phyloP scores from a whole-genome alignment of 1,284 basidiomycete species.

The Fomitopsis betulina region DNA sequence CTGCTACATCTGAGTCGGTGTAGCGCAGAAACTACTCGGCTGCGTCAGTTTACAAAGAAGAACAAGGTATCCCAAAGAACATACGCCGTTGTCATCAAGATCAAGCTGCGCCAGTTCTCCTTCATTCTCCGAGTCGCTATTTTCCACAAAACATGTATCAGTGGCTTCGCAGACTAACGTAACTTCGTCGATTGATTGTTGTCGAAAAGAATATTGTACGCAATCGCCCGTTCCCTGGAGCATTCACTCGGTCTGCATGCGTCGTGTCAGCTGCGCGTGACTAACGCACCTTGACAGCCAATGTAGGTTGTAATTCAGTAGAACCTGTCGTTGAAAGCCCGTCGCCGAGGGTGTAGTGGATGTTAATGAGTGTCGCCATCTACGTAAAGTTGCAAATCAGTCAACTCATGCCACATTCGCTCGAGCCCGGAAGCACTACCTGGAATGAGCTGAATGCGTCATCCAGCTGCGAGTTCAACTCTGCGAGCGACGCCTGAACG shows the following conservation, averaged over 20 bases:
- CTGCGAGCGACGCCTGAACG: slow-evolving; percentile 33
- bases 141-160: neutral
- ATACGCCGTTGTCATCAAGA: slow-evolving; percentile 31
- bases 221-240: no score
- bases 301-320: no score
- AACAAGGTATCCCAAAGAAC: neutral
- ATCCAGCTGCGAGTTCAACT: slow-evolving; percentile 33
- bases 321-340: neutral
- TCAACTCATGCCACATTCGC: neutral
- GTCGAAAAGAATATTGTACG: no score
- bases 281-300: no score
- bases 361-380: slow-evolving; percentile 45
- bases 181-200: neutral
- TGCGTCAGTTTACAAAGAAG: neutral
- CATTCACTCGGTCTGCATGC: no score
- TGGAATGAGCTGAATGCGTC: slow-evolving; percentile 45
- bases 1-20: slow-evolving; percentile 41
- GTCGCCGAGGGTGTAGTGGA: slow-evolving; percentile 37
- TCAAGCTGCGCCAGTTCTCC: neutral
- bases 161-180: neutral
- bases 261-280: no score
- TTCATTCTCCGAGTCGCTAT: neutral
- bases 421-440: slow-evolving; percentile 19
- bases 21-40: slow-evolving; percentile 40
- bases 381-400: slow-evolving; percentile 13